These are phyloP conservation scores for Cadophora luteo-olivacea DNA, from an alignment of 2,329 filamentous ascomycete genomes.

Conservation along the genomic window DNA sequence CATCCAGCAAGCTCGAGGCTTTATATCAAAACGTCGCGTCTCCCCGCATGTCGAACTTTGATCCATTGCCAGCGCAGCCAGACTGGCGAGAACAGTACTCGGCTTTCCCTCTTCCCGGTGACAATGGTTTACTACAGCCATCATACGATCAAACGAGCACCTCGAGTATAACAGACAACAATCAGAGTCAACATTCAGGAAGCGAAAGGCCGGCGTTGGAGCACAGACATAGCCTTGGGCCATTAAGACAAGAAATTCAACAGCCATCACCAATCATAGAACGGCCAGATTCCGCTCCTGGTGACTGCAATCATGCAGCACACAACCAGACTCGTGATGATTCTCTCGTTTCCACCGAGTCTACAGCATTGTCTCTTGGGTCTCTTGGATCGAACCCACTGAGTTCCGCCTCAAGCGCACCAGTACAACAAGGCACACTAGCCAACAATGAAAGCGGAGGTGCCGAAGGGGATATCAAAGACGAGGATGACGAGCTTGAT, in stretches of 20 bases:
- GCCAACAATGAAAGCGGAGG: constrained; percentile 56
- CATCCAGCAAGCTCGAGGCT: constrained; percentile 46
- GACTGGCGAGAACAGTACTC: constrained; percentile 48
- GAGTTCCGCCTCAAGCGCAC: constrained; percentile 47
- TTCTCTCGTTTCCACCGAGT: constrained; percentile 49
- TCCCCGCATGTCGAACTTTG: constrained; percentile 48
- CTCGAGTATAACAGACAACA: constrained; percentile 36
- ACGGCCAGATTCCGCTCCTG: constrained; percentile 43
- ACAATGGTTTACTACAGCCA: constrained; percentile 39
- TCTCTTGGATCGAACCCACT: constrained; percentile 51
- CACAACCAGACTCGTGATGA: constrained; percentile 49
- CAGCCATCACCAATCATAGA: constrained; percentile 37
- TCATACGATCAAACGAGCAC: constrained; percentile 39
- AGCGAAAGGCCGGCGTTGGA: constrained; percentile 39
- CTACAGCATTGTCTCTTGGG: constrained; percentile 46
- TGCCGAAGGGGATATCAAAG: constrained; percentile 39
- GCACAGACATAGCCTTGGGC: constrained; percentile 43
- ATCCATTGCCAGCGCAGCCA: constrained; percentile 44
- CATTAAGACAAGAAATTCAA: constrained; percentile 36
- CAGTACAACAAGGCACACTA: constrained; percentile 50
- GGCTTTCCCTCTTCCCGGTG: constrained; percentile 41
- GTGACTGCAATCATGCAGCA: constrained; percentile 34
- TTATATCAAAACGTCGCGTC: constrained; percentile 44
- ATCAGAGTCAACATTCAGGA: constrained; percentile 31
- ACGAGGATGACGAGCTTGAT: constrained; percentile 44